phyloP scores from a whole-genome alignment of 495 filamentous ascomycete genomes.

The Letharia columbiana region DNA sequence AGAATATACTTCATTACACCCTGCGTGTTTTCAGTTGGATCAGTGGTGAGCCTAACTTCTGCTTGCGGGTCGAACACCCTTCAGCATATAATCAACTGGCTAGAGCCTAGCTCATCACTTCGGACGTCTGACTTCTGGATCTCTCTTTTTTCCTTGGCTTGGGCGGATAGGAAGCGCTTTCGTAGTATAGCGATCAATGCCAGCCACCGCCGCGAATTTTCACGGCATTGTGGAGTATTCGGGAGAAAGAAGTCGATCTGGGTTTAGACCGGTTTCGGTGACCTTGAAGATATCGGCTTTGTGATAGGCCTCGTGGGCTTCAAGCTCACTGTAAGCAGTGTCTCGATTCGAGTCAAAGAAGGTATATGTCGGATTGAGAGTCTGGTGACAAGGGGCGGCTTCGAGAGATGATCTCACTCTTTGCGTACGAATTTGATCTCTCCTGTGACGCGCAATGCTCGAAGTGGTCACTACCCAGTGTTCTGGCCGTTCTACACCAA shows the following conservation, averaged over 20 bases:
- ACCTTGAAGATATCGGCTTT: neutral
- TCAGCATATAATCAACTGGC: too few relatives aligned
- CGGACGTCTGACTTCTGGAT: neutral
- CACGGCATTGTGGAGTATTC: neutral
- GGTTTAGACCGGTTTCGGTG: neutral
- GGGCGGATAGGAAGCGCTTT: neutral
- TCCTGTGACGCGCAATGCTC: neutral
- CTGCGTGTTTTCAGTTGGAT: too few relatives aligned
- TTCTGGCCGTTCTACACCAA: conserved; percentile 44
- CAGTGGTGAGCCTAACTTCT: too few relatives aligned
- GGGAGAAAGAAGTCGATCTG: neutral
- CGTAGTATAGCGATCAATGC: neutral
- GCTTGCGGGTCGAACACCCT: too few relatives aligned
- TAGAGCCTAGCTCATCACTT: neutral
- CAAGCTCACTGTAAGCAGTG: neutral
- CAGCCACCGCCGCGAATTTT: neutral
- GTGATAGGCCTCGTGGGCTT: neutral
- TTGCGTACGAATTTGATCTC: neutral
- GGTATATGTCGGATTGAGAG: neutral
- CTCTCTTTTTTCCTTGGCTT: neutral
- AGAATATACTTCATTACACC: too few relatives aligned
- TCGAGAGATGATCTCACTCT: neutral
- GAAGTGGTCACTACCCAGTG: conserved; percentile 30
- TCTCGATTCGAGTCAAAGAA: conserved; percentile 3
- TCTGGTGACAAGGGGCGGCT: conserved; percentile 9